These are phyloP conservation scores for Prorocentrum cordatum DNA, from an alignment of 169 alveolate genomes.

Conservation along the genomic window DNA sequence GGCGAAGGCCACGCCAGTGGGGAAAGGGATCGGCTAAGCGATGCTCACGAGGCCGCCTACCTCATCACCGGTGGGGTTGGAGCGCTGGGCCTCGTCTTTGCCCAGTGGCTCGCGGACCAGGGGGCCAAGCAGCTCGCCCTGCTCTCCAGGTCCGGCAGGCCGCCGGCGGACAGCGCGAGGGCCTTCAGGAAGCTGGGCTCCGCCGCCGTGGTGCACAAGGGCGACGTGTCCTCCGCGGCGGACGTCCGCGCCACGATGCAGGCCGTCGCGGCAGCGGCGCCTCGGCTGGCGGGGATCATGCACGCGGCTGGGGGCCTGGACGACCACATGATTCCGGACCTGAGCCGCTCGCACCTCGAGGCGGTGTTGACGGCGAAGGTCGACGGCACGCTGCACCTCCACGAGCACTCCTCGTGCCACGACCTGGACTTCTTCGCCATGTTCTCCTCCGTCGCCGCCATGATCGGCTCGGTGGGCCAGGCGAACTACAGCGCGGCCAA, in stretches of 20 bases:
- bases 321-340: slow-evolving; percentile 50
- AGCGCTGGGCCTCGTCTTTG: slow-evolving; percentile 73
- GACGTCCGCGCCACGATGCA: background rate
- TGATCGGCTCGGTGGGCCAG: slow-evolving; percentile 77
- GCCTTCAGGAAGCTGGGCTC: background rate
- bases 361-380: slow-evolving; percentile 55
- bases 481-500: slow-evolving; percentile 75
- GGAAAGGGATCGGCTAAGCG: too few relatives aligned
- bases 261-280: background rate
- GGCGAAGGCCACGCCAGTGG: too few relatives aligned
- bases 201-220: background rate
- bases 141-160: slow-evolving; percentile 70
- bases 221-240: background rate
- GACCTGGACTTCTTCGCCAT: slow-evolving; percentile 69
- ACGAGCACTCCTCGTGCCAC: too few relatives aligned
- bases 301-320: slow-evolving; percentile 32
- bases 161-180: slow-evolving; percentile 28
- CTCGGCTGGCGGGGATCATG: background rate
- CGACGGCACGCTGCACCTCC: slow-evolving; percentile 39
- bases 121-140: slow-evolving; percentile 74
- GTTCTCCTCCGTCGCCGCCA: slow-evolving; percentile 76
- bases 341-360: slow-evolving; percentile 9
- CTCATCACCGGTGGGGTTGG: slow-evolving; percentile 73
- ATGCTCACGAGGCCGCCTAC: too few relatives aligned
- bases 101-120: slow-evolving; percentile 75